Conservation (phyloP, 768 basidiomycete species). For the Pleurotus tuber-regium region DNA sequence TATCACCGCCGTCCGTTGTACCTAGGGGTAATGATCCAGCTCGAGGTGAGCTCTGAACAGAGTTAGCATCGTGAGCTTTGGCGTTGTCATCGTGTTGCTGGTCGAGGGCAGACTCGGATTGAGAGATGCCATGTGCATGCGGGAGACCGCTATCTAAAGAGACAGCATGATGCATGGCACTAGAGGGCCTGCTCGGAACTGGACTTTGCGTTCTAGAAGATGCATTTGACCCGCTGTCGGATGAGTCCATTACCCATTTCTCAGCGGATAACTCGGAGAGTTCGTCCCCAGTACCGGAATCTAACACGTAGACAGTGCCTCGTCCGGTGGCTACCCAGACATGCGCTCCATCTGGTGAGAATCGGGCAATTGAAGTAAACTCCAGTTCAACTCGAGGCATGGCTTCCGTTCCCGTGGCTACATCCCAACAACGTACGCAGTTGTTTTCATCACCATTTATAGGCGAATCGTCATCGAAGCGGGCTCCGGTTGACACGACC, state of each 20-base stretch:
- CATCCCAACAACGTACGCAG: constrained; percentile 9
- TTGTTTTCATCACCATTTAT: constrained; percentile 7
- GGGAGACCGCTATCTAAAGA: not conserved
- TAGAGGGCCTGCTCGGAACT: not conserved
- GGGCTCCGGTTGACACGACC: constrained; percentile 6
- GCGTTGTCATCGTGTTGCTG: no score
- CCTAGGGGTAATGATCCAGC: not conserved
- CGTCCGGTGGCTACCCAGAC: constrained; percentile 1
- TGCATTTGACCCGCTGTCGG: not conserved
- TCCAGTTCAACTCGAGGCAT: constrained; percentile 3
- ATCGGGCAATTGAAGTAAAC: not conserved
- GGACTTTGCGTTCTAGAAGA: not conserved
- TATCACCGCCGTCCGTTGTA: not conserved
- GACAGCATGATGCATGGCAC: not conserved
- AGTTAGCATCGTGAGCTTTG: not conserved
- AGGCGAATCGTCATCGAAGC: not conserved
- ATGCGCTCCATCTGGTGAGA: not conserved
- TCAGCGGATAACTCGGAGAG: not conserved
- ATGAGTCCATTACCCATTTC: not conserved
- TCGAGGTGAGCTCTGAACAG: not conserved
- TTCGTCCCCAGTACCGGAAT: not conserved
- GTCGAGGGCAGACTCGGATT: no score
- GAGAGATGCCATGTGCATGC: not conserved
- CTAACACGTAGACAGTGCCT: not conserved
- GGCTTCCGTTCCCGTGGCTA: constrained; percentile 4